A percentile compares a stretch with the other conserved stretches of the same genome.
Evolutionary conservation across 208 protist genomes (phyloP).

Genomic region (Histomonas meleagridis): DNA sequence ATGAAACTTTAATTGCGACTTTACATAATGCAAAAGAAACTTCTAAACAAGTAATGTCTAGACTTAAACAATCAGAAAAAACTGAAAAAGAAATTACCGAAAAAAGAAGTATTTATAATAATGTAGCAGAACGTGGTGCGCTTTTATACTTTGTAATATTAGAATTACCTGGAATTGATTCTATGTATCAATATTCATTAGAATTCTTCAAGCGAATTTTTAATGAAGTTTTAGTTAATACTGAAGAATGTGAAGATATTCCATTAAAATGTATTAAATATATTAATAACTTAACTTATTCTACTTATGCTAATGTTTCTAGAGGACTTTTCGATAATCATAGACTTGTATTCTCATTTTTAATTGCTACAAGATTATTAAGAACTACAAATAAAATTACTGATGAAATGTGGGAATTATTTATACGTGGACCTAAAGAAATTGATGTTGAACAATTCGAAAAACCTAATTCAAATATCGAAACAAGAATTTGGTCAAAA

Average conservation of each 20-base stretch:
- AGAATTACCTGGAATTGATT: conserved; percentile 52
- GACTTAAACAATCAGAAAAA: conserved; percentile 70
- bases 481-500: neutral
- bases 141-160: conserved; percentile 80
- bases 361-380: conserved; percentile 70
- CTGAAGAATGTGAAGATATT: conserved; percentile 60
- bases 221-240: conserved; percentile 64
- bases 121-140: conserved; percentile 73
- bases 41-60: conserved; percentile 67
- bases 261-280: conserved; percentile 63
- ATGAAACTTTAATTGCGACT: conserved; percentile 78
- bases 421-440: conserved; percentile 48
- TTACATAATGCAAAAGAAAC: conserved; percentile 74
- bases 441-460: conserved; percentile 29
- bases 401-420: conserved; percentile 50
- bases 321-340: conserved; percentile 89
- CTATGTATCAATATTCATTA: conserved; percentile 78
- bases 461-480: conserved; percentile 17
- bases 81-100: conserved; percentile 76
- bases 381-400: conserved; percentile 50
- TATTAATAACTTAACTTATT: conserved; percentile 65
- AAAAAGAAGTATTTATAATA: conserved; percentile 72
- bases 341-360: conserved; percentile 82
- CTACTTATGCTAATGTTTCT: conserved; percentile 80
- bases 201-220: conserved; percentile 87